These are phyloP conservation scores for Pogostemon cablin DNA, from an alignment of 257 asterid genomes.

Conservation along the genomic window DNA sequence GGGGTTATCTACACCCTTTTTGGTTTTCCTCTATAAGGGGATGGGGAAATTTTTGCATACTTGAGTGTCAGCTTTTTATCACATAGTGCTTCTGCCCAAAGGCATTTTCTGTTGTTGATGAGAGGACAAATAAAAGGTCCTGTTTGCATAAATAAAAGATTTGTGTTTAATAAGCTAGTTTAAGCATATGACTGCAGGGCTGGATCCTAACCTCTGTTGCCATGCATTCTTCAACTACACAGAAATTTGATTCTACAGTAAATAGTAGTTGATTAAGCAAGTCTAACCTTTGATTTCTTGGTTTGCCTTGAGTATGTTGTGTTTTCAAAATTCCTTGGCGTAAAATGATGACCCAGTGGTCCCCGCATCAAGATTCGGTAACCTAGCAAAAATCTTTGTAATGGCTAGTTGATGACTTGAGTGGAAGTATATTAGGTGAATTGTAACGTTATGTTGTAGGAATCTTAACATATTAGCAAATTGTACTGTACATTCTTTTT, in stretches of 20 bases:
- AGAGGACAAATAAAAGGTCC: neutral
- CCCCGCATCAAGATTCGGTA: neutral
- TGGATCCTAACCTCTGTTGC: neutral
- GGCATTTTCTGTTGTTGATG: neutral
- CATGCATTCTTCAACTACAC: slow-evolving; percentile 6
- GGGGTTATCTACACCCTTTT: neutral
- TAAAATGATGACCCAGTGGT: neutral
- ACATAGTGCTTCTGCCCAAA: neutral
- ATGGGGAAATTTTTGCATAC: neutral
- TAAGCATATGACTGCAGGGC: neutral
- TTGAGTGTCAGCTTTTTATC: neutral
- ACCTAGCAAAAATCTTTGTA: neutral
- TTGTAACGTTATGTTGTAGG: neutral
- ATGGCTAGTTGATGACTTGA: neutral
- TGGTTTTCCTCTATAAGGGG: neutral
- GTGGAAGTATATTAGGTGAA: neutral
- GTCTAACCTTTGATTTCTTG: neutral
- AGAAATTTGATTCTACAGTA: neutral
- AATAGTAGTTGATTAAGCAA: neutral
- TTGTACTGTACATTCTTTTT: neutral
- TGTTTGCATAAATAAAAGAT: neutral
- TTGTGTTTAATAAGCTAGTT: neutral
- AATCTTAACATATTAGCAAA: neutral
- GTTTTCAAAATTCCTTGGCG: neutral
- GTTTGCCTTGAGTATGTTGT: neutral